Conservation (phyloP, 139 green algal species). For the Ettlia oleoabundans region DNA sequence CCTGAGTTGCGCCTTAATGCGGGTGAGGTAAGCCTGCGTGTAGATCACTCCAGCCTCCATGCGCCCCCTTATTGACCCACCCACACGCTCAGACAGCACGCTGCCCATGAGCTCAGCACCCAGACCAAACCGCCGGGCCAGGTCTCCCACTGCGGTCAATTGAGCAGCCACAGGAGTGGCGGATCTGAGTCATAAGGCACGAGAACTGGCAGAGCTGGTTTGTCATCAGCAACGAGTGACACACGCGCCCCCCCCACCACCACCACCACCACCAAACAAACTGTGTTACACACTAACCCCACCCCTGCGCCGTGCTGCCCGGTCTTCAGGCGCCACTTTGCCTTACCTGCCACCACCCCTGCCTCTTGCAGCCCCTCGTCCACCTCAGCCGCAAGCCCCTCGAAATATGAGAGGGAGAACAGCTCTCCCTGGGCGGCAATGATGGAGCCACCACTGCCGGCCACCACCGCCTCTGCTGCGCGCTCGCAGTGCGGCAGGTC, state of each 20-base stretch:
- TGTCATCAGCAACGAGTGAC: background rate
- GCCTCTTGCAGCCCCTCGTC: conserved; percentile 70
- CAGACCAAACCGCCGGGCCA: conserved; percentile 83
- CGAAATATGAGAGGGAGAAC: conserved; percentile 85
- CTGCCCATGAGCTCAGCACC: conserved; percentile 77
- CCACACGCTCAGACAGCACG: conserved; percentile 60
- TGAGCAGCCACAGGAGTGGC: too few relatives aligned
- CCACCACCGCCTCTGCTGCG: conserved; percentile 47
- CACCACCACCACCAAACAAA: background rate
- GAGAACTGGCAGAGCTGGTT: too few relatives aligned
- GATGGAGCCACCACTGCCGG: conserved; percentile 48
- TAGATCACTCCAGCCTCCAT: conserved; percentile 86
- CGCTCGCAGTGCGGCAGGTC: conserved; percentile 83
- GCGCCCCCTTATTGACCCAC: conserved; percentile 66
- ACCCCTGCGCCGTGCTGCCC: too few relatives aligned
- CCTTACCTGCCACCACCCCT: conserved; percentile 21
- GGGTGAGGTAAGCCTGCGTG: conserved; percentile 79
- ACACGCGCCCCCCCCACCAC: background rate
- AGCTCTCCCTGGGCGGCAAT: conserved; percentile 84
- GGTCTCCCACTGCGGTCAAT: conserved; percentile 71
- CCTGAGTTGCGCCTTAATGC: conserved; percentile 78
- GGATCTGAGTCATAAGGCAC: too few relatives aligned
- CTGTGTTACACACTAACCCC: background rate
- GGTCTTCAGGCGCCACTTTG: too few relatives aligned
- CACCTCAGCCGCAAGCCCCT: conserved; percentile 82